Conservation (phyloP, 108 stramenopile genomes). For the Conticribra weissflogii region DNA sequence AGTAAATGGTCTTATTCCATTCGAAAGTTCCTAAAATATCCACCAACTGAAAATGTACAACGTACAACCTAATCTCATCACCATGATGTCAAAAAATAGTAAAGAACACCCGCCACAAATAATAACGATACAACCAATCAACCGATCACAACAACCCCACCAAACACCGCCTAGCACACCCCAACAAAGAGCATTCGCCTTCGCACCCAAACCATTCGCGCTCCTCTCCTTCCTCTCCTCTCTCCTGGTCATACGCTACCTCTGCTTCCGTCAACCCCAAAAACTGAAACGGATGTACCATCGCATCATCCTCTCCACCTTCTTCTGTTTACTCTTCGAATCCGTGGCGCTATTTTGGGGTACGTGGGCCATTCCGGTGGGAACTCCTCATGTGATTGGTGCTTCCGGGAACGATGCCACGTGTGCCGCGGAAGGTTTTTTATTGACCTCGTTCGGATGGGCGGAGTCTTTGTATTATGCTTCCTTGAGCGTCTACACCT, state of each 20-base stretch:
- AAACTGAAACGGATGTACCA: slow-evolving; percentile 31
- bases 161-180: neutral
- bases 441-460: neutral
- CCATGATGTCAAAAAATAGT: too few species aligned
- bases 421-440: slow-evolving; percentile 23
- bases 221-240: slow-evolving; percentile 30
- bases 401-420: slow-evolving; percentile 29
- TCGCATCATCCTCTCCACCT: slow-evolving; percentile 30
- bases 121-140: too few species aligned
- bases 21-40: too few species aligned
- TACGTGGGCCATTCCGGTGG: slow-evolving; percentile 26
- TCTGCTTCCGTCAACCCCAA: slow-evolving; percentile 3
- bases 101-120: too few species aligned
- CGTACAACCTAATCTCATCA: too few species aligned
- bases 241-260: slow-evolving; percentile 17
- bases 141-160: too few species aligned
- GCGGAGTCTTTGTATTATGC: slow-evolving; percentile 30
- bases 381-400: slow-evolving; percentile 10
- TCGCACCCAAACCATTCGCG: slow-evolving; percentile 35
- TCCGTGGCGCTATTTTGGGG: slow-evolving; percentile 26
- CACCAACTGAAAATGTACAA: too few species aligned
- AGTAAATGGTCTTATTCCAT: too few species aligned
- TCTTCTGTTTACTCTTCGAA: neutral
- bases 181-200: slow-evolving; percentile 21
- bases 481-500: slow-evolving; percentile 24